phyloP scores from a whole-genome alignment of 1,284 basidiomycete genomes.

The Fomes fomentarius region DNA sequence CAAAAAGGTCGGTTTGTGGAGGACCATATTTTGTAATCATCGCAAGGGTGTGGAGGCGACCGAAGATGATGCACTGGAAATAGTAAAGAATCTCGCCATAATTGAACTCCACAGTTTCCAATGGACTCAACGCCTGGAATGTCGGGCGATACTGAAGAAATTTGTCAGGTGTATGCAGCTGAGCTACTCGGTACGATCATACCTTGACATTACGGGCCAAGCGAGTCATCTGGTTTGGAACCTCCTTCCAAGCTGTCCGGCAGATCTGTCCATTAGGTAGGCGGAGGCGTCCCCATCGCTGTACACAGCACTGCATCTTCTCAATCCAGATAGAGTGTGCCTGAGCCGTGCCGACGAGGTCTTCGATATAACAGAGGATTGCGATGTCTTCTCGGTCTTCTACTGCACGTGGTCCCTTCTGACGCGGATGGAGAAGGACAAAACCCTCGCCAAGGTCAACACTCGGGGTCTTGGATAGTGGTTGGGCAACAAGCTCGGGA shows the following conservation, averaged over 20 bases:
- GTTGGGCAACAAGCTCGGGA: slow-evolving; percentile 7
- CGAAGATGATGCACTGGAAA: too few relatives aligned
- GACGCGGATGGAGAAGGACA: slow-evolving; percentile 1
- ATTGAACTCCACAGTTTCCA: too few relatives aligned
- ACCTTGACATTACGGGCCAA: slow-evolving; percentile 25
- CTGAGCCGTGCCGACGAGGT: not conserved
- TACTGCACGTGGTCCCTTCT: not conserved
- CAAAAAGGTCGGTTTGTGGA: not conserved
- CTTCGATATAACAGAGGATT: not conserved
- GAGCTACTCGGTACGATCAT: not conserved
- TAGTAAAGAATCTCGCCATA: too few relatives aligned
- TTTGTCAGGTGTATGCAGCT: not conserved
- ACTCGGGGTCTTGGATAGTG: not conserved
- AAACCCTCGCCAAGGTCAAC: slow-evolving; percentile 21
- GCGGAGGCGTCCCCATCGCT: slow-evolving; percentile 3
- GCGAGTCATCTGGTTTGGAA: not conserved
- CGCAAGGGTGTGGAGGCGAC: too few relatives aligned
- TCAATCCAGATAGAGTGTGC: not conserved
- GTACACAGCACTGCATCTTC: too few relatives aligned
- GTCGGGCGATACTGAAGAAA: not conserved
- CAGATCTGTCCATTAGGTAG: slow-evolving; percentile 4
- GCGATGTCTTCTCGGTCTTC: not conserved
- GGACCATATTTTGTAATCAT: too few relatives aligned
- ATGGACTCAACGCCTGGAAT: not conserved
- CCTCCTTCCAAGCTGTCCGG: slow-evolving; percentile 24